Conservation (phyloP, 495 filamentous ascomycete genomes). For the Pseudoneurospora amorphoporcata region DNA sequence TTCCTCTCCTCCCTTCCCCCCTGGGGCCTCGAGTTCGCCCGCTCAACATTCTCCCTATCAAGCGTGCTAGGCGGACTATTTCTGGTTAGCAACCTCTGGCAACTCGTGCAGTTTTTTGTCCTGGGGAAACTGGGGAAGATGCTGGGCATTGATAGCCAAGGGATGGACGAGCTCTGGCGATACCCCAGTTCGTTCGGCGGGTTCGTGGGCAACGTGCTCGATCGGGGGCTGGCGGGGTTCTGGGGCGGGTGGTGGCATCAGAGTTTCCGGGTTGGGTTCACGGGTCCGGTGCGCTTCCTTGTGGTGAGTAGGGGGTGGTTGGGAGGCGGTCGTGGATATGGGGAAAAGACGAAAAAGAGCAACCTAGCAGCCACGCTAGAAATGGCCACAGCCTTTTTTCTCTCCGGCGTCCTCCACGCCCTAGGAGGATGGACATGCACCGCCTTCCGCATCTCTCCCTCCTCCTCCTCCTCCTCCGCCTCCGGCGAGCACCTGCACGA, state of each 20-base stretch:
- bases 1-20: constrained; percentile 31
- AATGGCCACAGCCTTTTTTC: constrained; percentile 42
- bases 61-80: constrained; percentile 1
- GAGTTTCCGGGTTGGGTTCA: constrained; percentile 65
- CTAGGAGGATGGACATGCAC: constrained; percentile 43
- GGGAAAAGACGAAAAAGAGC: too few relatives aligned
- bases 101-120: constrained; percentile 40
- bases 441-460: neutral
- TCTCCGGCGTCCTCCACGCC: constrained; percentile 52
- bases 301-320: constrained; percentile 19
- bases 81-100: constrained; percentile 36
- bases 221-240: constrained; percentile 60
- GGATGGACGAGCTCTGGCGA: constrained; percentile 43
- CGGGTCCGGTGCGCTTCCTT: constrained; percentile 39
- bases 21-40: neutral
- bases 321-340: neutral
- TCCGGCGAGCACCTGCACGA: neutral
- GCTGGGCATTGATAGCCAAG: constrained; percentile 15
- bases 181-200: constrained; percentile 57
- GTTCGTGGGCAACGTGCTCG: constrained; percentile 36
- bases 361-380: neutral
- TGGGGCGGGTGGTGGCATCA: constrained; percentile 91
- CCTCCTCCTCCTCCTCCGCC: too few relatives aligned
- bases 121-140: constrained; percentile 41
- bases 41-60: too few relatives aligned